phyloP scores from a whole-genome alignment of 768 basidiomycete genomes.

The Cystofilobasidium bisporidii region DNA sequence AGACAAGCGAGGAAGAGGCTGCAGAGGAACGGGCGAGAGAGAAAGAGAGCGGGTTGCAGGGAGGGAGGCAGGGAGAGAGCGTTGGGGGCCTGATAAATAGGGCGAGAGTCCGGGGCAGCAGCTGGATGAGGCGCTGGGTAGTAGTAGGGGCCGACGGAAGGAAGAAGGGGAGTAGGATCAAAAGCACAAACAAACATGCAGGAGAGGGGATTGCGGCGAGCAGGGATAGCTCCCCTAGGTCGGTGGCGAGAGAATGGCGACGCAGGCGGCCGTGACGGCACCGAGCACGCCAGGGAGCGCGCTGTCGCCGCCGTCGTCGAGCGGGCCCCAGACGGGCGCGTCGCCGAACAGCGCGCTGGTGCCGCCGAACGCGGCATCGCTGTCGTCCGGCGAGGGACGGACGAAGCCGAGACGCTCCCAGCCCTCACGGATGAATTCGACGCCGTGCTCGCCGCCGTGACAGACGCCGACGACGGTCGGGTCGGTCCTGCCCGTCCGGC shows the following conservation, averaged over 20 bases:
- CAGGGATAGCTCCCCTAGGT: neutral
- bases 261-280: neutral
- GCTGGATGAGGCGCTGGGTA: too few species aligned
- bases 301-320: neutral
- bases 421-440: conserved; percentile 27
- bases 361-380: neutral
- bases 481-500: conserved; percentile 16
- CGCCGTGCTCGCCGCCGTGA: conserved; percentile 14
- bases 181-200: too few species aligned
- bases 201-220: too few species aligned
- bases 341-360: neutral
- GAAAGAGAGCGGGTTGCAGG: too few species aligned
- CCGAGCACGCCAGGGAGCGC: neutral
- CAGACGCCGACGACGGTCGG: conserved; percentile 28
- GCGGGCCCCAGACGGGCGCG: neutral
- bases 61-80: too few species aligned
- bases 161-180: too few species aligned
- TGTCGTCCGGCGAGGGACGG: neutral
- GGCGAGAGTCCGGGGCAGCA: too few species aligned
- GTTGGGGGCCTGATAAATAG: too few species aligned
- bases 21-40: too few species aligned
- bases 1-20: too few species aligned
- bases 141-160: too few species aligned
- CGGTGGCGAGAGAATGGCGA: neutral
- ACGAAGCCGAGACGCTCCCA: conserved; percentile 25